These are phyloP conservation scores for Blastobotrys capitulatus DNA, from an alignment of 1,139 yeast genomes.

Conservation along the genomic window DNA sequence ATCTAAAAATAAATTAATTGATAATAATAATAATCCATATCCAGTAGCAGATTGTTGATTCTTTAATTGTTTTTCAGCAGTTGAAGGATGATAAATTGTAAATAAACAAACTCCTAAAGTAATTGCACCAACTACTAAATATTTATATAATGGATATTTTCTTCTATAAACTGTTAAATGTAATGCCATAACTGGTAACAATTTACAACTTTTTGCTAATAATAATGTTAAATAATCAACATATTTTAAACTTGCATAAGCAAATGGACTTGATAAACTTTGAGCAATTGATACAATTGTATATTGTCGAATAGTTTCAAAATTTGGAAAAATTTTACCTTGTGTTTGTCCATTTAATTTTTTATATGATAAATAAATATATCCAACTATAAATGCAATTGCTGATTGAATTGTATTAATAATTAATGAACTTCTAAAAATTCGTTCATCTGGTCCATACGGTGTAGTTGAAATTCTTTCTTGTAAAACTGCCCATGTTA, in stretches of 20 bases:
- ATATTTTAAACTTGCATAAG: constrained; percentile 68
- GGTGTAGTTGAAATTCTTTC: constrained; percentile 80
- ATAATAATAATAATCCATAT: constrained; percentile 57
- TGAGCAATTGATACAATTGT: constrained; percentile 69
- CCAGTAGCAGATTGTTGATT: constrained; percentile 18
- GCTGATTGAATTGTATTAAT: constrained; percentile 69
- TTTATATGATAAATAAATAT: constrained; percentile 46
- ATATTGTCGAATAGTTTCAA: constrained; percentile 40
- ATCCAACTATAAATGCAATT: constrained; percentile 67
- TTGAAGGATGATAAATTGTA: constrained; percentile 45
- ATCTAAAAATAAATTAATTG: constrained; percentile 67
- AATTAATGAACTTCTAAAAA: constrained; percentile 70
- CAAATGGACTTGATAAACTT: constrained; percentile 74
- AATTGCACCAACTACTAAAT: constrained; percentile 66
- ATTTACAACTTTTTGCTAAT: constrained; percentile 87
- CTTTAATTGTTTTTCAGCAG: constrained; percentile 20
- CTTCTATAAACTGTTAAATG: constrained; percentile 71
- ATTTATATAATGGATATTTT: constrained; percentile 69
- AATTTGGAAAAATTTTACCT: constrained; percentile 31
- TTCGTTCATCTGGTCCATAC: constrained; percentile 54
- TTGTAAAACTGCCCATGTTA: constrained; percentile 88
- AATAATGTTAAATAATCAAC: constrained; percentile 82
- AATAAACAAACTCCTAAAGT: constrained; percentile 79
- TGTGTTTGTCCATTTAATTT: constrained; percentile 18
- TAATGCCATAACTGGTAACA: constrained; percentile 86